These are phyloP conservation scores for Carallia pectinifolia DNA, from an alignment of 345 rosid species.

Conservation along the genomic window DNA sequence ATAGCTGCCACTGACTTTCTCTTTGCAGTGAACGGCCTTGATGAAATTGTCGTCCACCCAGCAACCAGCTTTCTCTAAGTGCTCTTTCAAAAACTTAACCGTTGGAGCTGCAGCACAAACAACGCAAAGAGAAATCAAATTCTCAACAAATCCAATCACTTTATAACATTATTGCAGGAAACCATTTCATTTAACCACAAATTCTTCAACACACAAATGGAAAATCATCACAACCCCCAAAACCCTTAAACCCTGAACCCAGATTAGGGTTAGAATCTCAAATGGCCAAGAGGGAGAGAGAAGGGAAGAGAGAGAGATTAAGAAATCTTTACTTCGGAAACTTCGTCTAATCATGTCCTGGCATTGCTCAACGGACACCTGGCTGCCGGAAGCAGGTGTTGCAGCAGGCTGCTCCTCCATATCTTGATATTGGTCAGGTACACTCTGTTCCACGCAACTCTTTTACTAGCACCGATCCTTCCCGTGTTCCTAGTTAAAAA, in stretches of 20 bases:
- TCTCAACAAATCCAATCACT: conserved; percentile 1
- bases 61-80: conserved; percentile 86
- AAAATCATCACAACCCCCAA: neutral
- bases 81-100: conserved; percentile 82
- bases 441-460: no score
- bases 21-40: conserved; percentile 61
- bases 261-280: neutral
- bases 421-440: neutral
- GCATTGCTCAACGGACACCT: conserved; percentile 36
- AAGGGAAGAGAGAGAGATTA: neutral
- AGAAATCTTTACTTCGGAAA: conserved; percentile 43
- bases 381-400: conserved; percentile 20
- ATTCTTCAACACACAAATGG: neutral
- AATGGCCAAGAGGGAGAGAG: neutral
- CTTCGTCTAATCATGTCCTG: conserved; percentile 48
- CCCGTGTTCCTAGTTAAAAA: no score
- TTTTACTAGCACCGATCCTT: no score
- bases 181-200: neutral
- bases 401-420: conserved; percentile 32
- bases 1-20: conserved; percentile 59
- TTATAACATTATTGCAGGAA: neutral
- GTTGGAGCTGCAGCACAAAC: conserved; percentile 56
- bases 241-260: conserved; percentile 29
- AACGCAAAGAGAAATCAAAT: neutral
- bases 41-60: conserved; percentile 66